Base-by-base conservation (phyloP, 345 rosid species). In the Bruguiera gymnorhiza region DNA sequence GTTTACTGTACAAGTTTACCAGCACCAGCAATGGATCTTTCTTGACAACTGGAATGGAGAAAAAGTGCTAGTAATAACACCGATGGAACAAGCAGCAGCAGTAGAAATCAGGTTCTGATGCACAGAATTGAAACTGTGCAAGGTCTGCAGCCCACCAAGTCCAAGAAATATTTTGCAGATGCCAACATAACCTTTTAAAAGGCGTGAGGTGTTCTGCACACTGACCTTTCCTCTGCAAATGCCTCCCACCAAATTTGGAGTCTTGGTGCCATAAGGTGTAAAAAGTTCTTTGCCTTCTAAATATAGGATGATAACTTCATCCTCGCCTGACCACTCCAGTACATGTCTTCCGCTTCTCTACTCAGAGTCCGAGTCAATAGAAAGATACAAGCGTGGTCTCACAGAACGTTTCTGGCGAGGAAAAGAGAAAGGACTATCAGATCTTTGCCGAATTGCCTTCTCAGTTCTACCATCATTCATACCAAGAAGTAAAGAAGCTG, bases 381-480 rank as follows among this genome's bases (percentile, higher is more conserved):
- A 90, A 69, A 92, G 86, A 80, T 76, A 85, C 72, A 84, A 62
- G 68, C 97, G 85, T 10, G 79, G 94, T 78, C 94, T 86, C 48
- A 87, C 96, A 57, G 98, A 86, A 66, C 99, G 98, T 81, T 92
- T 92, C 82, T 84, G 89, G 21, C 89, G 92, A 51, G 94, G 97
- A 78, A 90, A 84, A 68, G 86, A 78, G 83, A 89, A 87, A 24
- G 89, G 88, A 56, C 87, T 80, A 36, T 87, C 92, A 24, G 91
- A 81, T 84, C 93, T 89, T 76, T 78, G 87, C 80, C 85, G 71
- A 76, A 83, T 87, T 58, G 87, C 78, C 79, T 79, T 95, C 72
- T 83, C 91, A 52, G 83, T 76, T 85, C 88, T 86, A 75, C 79
- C 80, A 62, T 86, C 87, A 75, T 85, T 88, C 91, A 85, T 85